Evolutionary conservation across 371 early-diverging fungal species (phyloP).

Genomic region (Lichtheimia ornata): DNA sequence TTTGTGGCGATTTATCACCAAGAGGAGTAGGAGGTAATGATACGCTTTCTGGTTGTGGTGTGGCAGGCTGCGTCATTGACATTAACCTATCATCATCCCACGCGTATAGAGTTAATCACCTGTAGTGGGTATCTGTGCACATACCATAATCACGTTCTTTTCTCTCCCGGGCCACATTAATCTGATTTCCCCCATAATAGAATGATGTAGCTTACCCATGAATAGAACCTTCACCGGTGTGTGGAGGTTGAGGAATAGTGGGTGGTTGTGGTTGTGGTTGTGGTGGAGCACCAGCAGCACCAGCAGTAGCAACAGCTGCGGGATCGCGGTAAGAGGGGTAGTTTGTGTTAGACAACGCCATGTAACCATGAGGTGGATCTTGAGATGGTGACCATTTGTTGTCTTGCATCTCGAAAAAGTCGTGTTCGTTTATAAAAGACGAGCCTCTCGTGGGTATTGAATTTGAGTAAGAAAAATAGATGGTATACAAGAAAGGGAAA

Average conservation of each 20-base stretch:
- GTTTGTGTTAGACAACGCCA: slow-evolving; percentile 15
- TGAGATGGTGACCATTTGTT: slow-evolving; percentile 28
- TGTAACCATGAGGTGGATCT: slow-evolving; percentile 16
- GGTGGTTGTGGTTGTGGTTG: background rate
- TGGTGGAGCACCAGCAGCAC: background rate
- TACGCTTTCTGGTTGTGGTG: slow-evolving; percentile 21
- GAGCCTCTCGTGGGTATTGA: background rate
- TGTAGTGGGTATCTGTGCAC: too few relatives aligned
- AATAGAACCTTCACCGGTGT: slow-evolving; percentile 7
- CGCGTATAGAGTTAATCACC: too few relatives aligned
- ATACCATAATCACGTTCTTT: too few relatives aligned
- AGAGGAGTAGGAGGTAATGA: slow-evolving; percentile 21
- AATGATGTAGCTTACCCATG: slow-evolving; percentile 15
- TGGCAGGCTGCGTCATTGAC: slow-evolving; percentile 20
- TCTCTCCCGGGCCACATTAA: too few relatives aligned
- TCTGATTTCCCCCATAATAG: background rate
- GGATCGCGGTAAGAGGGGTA: slow-evolving; percentile 16
- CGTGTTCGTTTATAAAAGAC: background rate
- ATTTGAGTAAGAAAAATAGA: slow-evolving; percentile 6
- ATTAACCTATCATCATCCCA: slow-evolving; percentile 11
- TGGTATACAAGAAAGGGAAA: slow-evolving; percentile 4
- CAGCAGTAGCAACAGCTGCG: slow-evolving; percentile 7
- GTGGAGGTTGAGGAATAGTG: background rate
- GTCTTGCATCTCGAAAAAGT: slow-evolving; percentile 21
- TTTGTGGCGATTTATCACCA: slow-evolving; percentile 16